A percentile compares a stretch with the other conserved stretches of the same genome.
Conservation (phyloP, 768 basidiomycete genomes). For the Hemileccinum impolitum region DNA sequence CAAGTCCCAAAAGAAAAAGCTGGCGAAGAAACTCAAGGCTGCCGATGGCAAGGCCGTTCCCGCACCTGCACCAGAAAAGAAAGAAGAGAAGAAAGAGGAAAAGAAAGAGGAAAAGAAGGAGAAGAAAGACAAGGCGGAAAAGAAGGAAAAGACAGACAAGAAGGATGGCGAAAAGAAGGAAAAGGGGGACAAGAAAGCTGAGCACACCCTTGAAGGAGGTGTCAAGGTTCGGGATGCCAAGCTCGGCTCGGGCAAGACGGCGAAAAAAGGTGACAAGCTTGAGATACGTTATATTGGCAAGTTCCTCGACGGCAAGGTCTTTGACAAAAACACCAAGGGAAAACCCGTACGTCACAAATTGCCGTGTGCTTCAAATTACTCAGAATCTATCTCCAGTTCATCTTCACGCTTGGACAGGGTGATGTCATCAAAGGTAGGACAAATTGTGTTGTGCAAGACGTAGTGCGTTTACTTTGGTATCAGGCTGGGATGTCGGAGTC, state of each 20-base stretch:
- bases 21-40: conserved; percentile 70
- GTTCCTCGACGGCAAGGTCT: conserved; percentile 67
- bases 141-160: conserved; percentile 36
- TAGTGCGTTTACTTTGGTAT: conserved; percentile 2
- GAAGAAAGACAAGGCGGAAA: conserved; percentile 28
- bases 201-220: conserved; percentile 56
- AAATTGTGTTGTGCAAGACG: neutral
- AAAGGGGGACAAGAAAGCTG: conserved; percentile 24
- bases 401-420: conserved; percentile 77
- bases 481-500: conserved; percentile 90
- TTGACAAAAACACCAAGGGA: conserved; percentile 81
- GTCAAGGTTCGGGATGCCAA: conserved; percentile 75
- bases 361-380: conserved; percentile 7
- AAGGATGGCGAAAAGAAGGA: conserved; percentile 34
- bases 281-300: conserved; percentile 94
- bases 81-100: conserved; percentile 57
- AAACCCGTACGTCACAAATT: conserved; percentile 60
- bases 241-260: conserved; percentile 77
- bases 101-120: conserved; percentile 44
- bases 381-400: conserved; percentile 44
- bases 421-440: conserved; percentile 86
- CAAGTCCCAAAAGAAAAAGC: conserved; percentile 58
- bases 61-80: conserved; percentile 21
- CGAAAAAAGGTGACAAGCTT: conserved; percentile 81
- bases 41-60: conserved; percentile 47